Conservation (phyloP, 2,329 filamentous ascomycete species). For the Epichloe glyceriae region DNA sequence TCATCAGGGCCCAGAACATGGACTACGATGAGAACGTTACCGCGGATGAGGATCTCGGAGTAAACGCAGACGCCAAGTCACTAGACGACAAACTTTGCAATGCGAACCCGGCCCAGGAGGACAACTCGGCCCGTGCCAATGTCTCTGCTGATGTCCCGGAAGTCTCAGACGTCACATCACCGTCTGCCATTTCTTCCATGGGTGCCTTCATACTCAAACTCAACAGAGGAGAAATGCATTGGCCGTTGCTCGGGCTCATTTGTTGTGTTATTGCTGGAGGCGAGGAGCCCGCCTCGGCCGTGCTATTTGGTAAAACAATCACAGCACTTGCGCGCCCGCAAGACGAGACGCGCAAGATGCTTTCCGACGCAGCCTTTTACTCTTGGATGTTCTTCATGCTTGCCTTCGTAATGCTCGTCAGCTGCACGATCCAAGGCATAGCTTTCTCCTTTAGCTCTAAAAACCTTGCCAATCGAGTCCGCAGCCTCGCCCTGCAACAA, state of each 20-base stretch:
- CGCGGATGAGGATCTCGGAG: neutral
- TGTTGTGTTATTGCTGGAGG: neutral
- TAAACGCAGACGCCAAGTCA: neutral
- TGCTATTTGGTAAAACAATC: neutral
- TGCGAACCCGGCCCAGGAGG: neutral
- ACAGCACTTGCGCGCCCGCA: neutral
- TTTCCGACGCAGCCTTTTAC: constrained; percentile 28
- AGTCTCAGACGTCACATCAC: neutral
- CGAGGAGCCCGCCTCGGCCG: neutral
- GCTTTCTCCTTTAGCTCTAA: constrained; percentile 3
- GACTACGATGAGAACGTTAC: neutral
- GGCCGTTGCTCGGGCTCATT: neutral
- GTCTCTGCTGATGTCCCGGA: neutral
- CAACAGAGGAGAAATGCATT: neutral
- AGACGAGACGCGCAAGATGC: neutral
- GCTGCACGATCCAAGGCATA: constrained; percentile 15
- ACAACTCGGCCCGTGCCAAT: constrained; percentile 13
- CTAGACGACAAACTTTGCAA: neutral
- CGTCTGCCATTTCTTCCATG: neutral
- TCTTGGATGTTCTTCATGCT: constrained; percentile 35
- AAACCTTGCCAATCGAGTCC: constrained; percentile 4
- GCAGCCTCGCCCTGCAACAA: neutral
- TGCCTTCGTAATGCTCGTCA: constrained; percentile 23
- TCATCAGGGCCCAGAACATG: constrained; percentile 39
- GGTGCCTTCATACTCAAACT: neutral